Base-by-base conservation (phyloP, 192 early-diverging fungal genomes). In the Lobosporangium transversale region DNA sequence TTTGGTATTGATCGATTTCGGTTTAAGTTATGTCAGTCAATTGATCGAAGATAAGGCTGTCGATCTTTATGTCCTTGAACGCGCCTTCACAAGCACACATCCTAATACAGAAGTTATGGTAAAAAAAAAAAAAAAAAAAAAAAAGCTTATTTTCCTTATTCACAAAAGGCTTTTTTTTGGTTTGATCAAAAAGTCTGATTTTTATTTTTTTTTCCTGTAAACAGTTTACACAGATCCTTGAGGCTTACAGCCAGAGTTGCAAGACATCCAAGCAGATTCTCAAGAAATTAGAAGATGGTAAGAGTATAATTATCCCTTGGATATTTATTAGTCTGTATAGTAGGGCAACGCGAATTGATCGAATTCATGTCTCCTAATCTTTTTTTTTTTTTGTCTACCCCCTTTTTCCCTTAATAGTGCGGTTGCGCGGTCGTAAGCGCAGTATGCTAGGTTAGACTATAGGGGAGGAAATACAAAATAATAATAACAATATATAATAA, bases 11-110 rank as follows among this genome's bases (percentile, higher is more conserved):
- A 98, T 99, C 67, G 98, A 99, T 84, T 99, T 99, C 89, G 98
- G 98, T 0, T 80, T 99, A 54, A 94, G 94, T 67, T 94, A 91
- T 76, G 85, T 91, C 36, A 95, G 95, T 29, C 67, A 79, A 24
- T 81, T 96, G 70, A 78, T 84, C 18, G 98, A 99, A 71, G 98
- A 99, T 81, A 98, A 97, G 79, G 98, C 94, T 4, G 98, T 99
- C 1, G 98, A 99, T 84, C 85, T 99, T 45, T 99, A 99, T 83
- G 98, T 99, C n/a, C 87, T 99, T 21, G 96, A 99, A 76, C 81
- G 94, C 21, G 93, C 96, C 2, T 91, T 99, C 62, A 68, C 85
- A 8, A 97, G 95, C 78, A 98, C 97, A 7, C 98, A 99, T 82
- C 94, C 95, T 11, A 86, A 93, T 31, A 88, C 93, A 17, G 90